phyloP scores from a whole-genome alignment of 139 green algal species.

The Nannochloris sp. region DNA sequence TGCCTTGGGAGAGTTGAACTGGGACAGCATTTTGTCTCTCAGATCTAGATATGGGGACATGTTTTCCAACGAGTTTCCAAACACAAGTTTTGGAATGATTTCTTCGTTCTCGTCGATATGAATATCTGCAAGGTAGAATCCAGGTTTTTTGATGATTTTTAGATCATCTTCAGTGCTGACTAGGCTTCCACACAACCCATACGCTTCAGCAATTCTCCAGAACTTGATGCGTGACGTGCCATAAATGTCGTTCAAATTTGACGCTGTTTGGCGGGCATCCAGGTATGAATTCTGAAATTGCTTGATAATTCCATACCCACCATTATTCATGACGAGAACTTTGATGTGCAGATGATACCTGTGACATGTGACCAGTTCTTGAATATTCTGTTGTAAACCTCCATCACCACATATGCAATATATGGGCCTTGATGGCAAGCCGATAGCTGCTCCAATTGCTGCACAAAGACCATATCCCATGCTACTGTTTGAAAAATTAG shows the following conservation, averaged over 20 bases:
- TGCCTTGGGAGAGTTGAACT: not conserved
- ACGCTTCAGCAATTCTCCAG: not conserved
- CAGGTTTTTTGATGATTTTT: not conserved
- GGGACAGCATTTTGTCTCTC: not conserved
- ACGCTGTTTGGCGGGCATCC: not conserved
- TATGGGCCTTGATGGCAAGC: not conserved
- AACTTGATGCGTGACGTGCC: not conserved
- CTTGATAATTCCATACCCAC: slow-evolving; percentile 1
- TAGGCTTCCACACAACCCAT: not conserved
- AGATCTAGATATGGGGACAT: not conserved
- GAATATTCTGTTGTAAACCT: slow-evolving; percentile 1
- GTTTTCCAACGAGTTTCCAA: slow-evolving; percentile 1
- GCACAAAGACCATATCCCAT: slow-evolving; percentile 3
- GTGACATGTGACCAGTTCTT: slow-evolving; percentile 1
- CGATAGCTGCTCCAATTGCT: not conserved
- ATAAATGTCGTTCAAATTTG: slow-evolving; percentile 1
- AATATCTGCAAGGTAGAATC: not conserved
- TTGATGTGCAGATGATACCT: not conserved
- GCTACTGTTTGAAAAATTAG: slow-evolving; percentile 1
- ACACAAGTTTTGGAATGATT: not conserved
- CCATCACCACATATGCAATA: not conserved
- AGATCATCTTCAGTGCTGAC: not conserved
- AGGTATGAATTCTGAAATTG: not conserved
- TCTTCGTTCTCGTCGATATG: not conserved
- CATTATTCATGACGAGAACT: slow-evolving; percentile 2